These are phyloP conservation scores for Tylopilus plumbeoviolaceoides DNA, from an alignment of 768 basidiomycete genomes.

Conservation along the genomic window DNA sequence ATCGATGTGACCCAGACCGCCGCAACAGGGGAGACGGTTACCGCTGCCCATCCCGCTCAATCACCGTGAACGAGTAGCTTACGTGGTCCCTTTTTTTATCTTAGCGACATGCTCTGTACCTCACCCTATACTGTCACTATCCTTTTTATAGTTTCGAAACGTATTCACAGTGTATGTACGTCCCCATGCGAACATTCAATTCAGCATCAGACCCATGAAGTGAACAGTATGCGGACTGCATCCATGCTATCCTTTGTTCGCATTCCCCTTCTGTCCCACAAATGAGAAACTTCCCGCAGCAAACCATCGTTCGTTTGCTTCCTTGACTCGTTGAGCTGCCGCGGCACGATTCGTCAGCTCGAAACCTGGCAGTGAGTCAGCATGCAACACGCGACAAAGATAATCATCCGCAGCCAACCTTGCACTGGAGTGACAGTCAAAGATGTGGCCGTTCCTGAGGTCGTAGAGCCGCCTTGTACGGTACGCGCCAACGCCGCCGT, in stretches of 20 bases:
- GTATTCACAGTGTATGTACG: conserved; percentile 10
- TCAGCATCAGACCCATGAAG: background rate
- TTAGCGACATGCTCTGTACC: background rate
- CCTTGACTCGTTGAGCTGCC: conserved; percentile 82
- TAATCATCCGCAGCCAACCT: conserved; percentile 43
- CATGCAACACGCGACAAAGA: background rate
- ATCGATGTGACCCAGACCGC: conserved; percentile 66
- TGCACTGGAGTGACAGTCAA: conserved; percentile 94
- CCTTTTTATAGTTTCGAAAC: conserved; percentile 13
- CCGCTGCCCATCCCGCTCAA: conserved; percentile 46
- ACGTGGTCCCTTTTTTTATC: background rate
- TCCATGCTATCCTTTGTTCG: conserved; percentile 18
- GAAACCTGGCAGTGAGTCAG: conserved; percentile 50
- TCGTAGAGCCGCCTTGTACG: conserved; percentile 49
- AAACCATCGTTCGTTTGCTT: conserved; percentile 98
- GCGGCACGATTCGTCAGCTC: conserved; percentile 93
- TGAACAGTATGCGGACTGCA: background rate
- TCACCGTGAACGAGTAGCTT: conserved; percentile 5
- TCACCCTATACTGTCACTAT: conserved; percentile 15
- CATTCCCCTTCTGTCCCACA: conserved; percentile 52
- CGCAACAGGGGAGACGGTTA: conserved; percentile 49
- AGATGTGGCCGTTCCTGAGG: conserved; percentile 86
- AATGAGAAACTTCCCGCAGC: conserved; percentile 81
- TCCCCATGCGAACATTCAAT: conserved; percentile 5
- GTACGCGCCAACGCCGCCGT: conserved; percentile 79